Evolutionary conservation across 2,329 filamentous ascomycete genomes (phyloP), one percentile per base, ranked within the genome.

Genomic region (Periconia sp.): DNA sequence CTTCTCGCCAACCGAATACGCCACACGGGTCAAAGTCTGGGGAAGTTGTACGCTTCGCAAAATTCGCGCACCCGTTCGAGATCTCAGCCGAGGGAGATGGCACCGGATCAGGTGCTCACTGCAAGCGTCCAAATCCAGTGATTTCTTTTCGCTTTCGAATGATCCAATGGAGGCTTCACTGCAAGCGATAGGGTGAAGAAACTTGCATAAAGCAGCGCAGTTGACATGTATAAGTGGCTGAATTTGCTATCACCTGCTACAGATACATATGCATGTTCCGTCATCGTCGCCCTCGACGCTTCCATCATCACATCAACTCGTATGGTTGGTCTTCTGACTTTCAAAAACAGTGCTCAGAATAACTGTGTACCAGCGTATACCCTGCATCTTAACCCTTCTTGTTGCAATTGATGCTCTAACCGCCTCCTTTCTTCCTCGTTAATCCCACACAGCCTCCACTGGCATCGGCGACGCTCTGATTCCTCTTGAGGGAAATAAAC

Each of bases 51-150:
- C 48, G 47, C 50, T 58, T 64, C 58, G 60, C 60, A 59, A 64
- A 63, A 65, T 58, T 64, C 59, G 59, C 65, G 58, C 63, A 66
- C 46, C 23, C 49, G 54, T 43, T 41, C 48, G 60, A 52, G 57
- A 40, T 35, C n/a, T 50, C 42, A 44, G 27, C 43, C 17, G 41
- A 37, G 6, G 13, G 11, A 37, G 15, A 37, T 8, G 23, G 23
- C 33, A 5, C 33, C 11, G 13, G 33, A n/a, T 37, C 33, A 37
- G 33, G 33, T 37, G 33, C 33, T 37, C 11, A 14, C 33, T 37
- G 15, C 15, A 13, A 50, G n/a, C 20, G 13, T 20, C 10, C 40
- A 46, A 20, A 27, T 49, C 27, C 31, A 18, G 47, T 46, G 43
- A 23, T 37, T 14, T 37, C 11, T 37, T 37, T 13, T n/a, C 33